Conservation (phyloP, 257 asterid genomes). For the Thymus quinquecostatus region DNA sequence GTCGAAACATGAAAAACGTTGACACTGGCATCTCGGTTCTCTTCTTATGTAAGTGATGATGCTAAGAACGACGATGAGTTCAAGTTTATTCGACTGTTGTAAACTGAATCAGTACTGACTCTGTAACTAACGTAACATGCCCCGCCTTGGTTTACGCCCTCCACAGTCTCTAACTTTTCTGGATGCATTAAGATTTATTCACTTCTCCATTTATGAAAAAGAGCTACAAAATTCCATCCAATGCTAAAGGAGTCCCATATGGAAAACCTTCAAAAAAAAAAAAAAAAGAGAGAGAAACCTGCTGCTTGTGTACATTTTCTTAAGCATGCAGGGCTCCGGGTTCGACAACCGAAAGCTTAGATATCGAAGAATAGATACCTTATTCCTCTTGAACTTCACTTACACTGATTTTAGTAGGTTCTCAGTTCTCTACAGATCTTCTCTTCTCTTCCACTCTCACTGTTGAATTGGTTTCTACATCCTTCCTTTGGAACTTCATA, state of each 20-base stretch:
- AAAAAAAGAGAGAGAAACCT: not conserved
- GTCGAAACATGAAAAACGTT: not conserved
- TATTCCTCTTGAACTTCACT: slow-evolving; percentile 61
- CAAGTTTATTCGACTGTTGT: slow-evolving; percentile 9
- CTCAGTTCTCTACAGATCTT: slow-evolving; percentile 31
- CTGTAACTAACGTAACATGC: not conserved
- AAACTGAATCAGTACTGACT: slow-evolving; percentile 10
- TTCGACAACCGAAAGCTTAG: slow-evolving; percentile 15
- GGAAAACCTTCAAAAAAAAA: not conserved
- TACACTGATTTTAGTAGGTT: slow-evolving; percentile 51
- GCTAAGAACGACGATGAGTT: not conserved
- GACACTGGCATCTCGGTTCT: not conserved
- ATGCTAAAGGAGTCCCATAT: not conserved
- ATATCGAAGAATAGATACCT: slow-evolving; percentile 35
- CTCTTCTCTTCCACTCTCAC: slow-evolving; percentile 43
- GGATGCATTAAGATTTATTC: not conserved
- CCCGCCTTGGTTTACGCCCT: not conserved
- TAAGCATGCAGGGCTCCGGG: slow-evolving; percentile 18
- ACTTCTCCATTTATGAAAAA: not conserved
- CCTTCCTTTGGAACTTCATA: slow-evolving; percentile 58
- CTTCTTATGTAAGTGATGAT: not conserved
- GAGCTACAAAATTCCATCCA: not conserved
- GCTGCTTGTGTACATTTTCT: slow-evolving; percentile 1
- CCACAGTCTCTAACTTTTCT: not conserved
- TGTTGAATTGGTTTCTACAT: slow-evolving; percentile 14